Evolutionary conservation across 2,329 filamentous ascomycete genomes (phyloP).

Genomic region (Myriangium duriaei): DNA sequence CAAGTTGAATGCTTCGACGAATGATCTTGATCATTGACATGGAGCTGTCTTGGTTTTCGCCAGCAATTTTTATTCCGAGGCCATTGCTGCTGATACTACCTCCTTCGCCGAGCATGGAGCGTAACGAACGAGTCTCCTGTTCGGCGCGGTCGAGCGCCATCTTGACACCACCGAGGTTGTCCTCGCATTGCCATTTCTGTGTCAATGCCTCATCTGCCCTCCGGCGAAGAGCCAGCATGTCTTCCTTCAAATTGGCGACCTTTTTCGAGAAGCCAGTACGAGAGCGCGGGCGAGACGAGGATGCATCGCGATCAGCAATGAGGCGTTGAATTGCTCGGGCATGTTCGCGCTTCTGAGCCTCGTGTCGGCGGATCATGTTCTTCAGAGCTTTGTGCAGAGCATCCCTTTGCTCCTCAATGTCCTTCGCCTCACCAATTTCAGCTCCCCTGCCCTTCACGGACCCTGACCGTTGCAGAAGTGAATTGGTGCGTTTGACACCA

Average conservation of each 20-base stretch:
- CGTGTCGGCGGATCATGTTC: constrained; percentile 72
- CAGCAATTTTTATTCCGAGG: constrained; percentile 12
- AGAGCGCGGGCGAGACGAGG: constrained; percentile 51
- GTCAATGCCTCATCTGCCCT: constrained; percentile 89
- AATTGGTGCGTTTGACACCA: constrained; percentile 18
- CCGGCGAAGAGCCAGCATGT: constrained; percentile 71
- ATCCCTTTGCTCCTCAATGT: constrained; percentile 86
- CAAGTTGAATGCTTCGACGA: constrained; percentile 54
- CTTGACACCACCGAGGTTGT: constrained; percentile 74
- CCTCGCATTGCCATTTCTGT: constrained; percentile 93
- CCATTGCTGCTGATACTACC: constrained; percentile 6
- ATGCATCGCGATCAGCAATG: constrained; percentile 65
- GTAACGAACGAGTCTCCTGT: constrained; percentile 78
- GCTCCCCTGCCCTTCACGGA: constrained; percentile 27
- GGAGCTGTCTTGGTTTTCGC: constrained; percentile 18
- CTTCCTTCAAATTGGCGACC: constrained; percentile 63
- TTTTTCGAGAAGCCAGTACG: constrained; percentile 75
- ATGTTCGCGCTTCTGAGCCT: constrained; percentile 71
- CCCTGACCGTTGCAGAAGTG: constrained; percentile 19
- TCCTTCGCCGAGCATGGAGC: constrained; percentile 40
- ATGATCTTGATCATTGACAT: constrained; percentile 51
- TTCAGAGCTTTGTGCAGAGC: constrained; percentile 79
- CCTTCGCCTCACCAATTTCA: constrained; percentile 62
- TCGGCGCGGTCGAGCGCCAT: constrained; percentile 95
- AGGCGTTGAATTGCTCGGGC: constrained; percentile 66